Evolutionary conservation across 2,329 filamentous ascomycete genomes (phyloP).

Genomic region (Xylariaceae sp.): DNA sequence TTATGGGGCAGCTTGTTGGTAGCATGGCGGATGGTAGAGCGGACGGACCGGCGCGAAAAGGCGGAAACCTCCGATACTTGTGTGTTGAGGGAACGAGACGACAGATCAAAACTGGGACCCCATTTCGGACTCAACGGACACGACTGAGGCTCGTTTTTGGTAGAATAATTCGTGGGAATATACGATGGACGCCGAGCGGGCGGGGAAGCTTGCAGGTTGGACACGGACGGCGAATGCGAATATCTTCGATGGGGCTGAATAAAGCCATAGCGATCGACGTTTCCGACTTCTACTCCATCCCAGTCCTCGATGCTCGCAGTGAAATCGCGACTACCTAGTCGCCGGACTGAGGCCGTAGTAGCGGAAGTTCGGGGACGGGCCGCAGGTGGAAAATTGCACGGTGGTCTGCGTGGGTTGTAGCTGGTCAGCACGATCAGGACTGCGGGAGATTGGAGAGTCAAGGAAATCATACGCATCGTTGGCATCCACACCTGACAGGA

Average conservation of each 20-base stretch:
- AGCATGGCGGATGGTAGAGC: slow-evolving; percentile 52
- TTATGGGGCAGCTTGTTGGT: slow-evolving; percentile 57
- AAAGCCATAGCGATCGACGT: slow-evolving; percentile 65
- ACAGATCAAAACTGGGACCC: slow-evolving; percentile 50
- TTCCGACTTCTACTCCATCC: slow-evolving; percentile 56
- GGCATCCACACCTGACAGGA: slow-evolving; percentile 48
- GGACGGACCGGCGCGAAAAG: slow-evolving; percentile 48
- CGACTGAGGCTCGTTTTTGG: slow-evolving; percentile 36
- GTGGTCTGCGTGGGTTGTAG: slow-evolving; percentile 25
- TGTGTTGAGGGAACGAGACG: slow-evolving; percentile 54
- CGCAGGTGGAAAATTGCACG: slow-evolving; percentile 28
- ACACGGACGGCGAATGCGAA: slow-evolving; percentile 32
- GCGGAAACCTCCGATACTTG: slow-evolving; percentile 49
- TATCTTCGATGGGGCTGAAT: slow-evolving; percentile 46
- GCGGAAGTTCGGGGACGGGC: slow-evolving; percentile 29
- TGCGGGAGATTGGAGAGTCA: slow-evolving; percentile 32
- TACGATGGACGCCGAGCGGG: slow-evolving; percentile 40
- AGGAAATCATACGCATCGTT: slow-evolving; percentile 55
- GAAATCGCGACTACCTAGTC: slow-evolving; percentile 45
- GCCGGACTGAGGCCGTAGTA: slow-evolving; percentile 31
- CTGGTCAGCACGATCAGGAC: slow-evolving; percentile 30
- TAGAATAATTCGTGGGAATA: slow-evolving; percentile 44
- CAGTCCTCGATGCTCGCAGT: slow-evolving; percentile 61
- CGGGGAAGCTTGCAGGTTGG: slow-evolving; percentile 38
- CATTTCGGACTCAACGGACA: slow-evolving; percentile 39